Evolutionary conservation across 2,329 filamentous ascomycete genomes (phyloP).

Genomic region (Aspergillus piperis): DNA sequence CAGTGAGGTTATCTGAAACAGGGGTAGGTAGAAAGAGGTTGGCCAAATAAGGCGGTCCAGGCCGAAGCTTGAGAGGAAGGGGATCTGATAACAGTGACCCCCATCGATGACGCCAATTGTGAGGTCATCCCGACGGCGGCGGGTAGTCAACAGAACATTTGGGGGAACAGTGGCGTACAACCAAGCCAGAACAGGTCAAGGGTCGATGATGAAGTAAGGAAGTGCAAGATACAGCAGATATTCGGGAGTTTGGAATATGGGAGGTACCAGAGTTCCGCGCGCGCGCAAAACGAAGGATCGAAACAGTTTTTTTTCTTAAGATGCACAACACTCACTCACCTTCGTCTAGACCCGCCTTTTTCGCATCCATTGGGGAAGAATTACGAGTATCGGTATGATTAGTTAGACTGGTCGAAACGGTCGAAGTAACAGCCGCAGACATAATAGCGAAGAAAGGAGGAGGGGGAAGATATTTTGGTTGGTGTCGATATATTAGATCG

Average conservation of each 20-base stretch:
- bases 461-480: too few species aligned
- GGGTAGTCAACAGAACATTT: constrained; percentile 28
- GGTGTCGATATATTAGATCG: constrained; percentile 20
- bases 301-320: constrained; percentile 1
- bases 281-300: constrained; percentile 15
- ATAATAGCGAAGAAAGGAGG: constrained; percentile 28
- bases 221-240: constrained; percentile 10
- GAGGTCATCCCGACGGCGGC: constrained; percentile 40
- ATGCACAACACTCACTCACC: constrained; percentile 37
- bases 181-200: constrained; percentile 30
- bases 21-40: constrained; percentile 1
- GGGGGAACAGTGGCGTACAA: constrained; percentile 33
- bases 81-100: constrained; percentile 25
- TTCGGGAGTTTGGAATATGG: constrained; percentile 2
- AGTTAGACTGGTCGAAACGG: constrained; percentile 34
- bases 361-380: constrained; percentile 47
- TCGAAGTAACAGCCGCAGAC: constrained; percentile 44
- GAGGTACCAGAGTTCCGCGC: constrained; percentile 9
- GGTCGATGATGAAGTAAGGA: constrained; percentile 18
- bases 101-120: constrained; percentile 40
- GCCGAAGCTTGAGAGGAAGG: constrained; percentile 6
- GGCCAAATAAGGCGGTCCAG: constrained; percentile 15
- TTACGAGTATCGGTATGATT: constrained; percentile 33
- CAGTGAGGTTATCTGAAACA: neutral
- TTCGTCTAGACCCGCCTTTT: constrained; percentile 43